A percentile compares a stretch with the other conserved stretches of the same genome.
Evolutionary conservation across 208 protist genomes (phyloP).

Genomic region (Herpetomonas tarakana): DNA sequence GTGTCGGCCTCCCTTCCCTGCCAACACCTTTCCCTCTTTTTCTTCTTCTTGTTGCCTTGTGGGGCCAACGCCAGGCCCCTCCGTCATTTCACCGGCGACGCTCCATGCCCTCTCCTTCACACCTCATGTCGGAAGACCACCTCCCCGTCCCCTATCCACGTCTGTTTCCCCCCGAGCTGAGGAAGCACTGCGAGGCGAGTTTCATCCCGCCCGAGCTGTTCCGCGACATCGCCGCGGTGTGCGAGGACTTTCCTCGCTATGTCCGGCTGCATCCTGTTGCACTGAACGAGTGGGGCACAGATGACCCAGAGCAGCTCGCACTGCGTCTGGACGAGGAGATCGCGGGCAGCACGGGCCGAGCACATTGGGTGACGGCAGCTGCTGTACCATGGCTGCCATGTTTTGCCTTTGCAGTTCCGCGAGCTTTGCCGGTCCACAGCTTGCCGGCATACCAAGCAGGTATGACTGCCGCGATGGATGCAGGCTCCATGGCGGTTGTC

Average conservation of each 20-base stretch:
- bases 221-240: constrained; percentile 24
- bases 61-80: too few relatives aligned
- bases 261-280: constrained; percentile 46
- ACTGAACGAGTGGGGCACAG: neutral
- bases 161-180: constrained; percentile 48
- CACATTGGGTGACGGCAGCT: too few relatives aligned
- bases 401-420: constrained; percentile 42
- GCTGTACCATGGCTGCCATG: constrained; percentile 63
- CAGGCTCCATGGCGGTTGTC: constrained; percentile 78
- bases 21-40: too few relatives aligned
- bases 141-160: constrained; percentile 15
- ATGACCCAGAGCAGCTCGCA: constrained; percentile 8
- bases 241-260: constrained; percentile 30
- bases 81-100: too few relatives aligned
- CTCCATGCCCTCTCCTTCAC: too few relatives aligned
- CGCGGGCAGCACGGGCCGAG: neutral
- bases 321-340: neutral
- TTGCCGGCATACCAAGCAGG: constrained; percentile 36
- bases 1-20: too few relatives aligned
- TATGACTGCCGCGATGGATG: constrained; percentile 75
- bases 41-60: too few relatives aligned
- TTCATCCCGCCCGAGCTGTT: constrained; percentile 57
- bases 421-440: constrained; percentile 20
- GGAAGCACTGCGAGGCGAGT: constrained; percentile 36
- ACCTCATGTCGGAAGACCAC: constrained; percentile 57